Base-by-base conservation (phyloP, 129 eudicot species). In the Saposhnikovia divaricata region DNA sequence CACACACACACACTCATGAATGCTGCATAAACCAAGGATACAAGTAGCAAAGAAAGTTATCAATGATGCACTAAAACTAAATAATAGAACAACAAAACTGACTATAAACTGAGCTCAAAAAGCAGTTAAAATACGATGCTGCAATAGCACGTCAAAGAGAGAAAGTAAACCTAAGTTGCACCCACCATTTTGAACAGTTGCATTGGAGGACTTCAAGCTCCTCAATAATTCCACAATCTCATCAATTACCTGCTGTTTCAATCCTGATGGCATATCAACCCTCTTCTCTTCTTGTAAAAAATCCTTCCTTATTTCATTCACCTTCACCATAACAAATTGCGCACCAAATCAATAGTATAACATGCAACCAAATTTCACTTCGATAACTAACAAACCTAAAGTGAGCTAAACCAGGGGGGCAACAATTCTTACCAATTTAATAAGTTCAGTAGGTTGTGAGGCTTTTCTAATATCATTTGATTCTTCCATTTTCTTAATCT, bases 401-500 rank as follows among this genome's bases (percentile, higher is more conserved):
- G 9, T 71, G 47, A 71, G 75, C 76, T 27, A 78, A 27, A 31
- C 37, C 1, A 21, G 43, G 1, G 21, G 8, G 3, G 15, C 23
- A 75, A 25, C 53, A 61, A 73, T 28, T 27, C 89, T 90, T 80
- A 96, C 99, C 84, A 83, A 72, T 84, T 87, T 82, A 77, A 96
- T 85, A 76, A 96, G 97, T 71, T 90, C 89, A 69, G 79, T 78
- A 65, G 99, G 99, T 86, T 92, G 91, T 50, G 93, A 83, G 74
- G 84, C 89, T 80, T 85, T 92, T 13, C 98, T 87, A 80, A 96
- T 89, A 73, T 80, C 81, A 85, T 86, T 90, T 12, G 97, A 86
- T 65, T 96, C 99, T 91, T 96, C 96, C 97, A 92, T 96, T 77
- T 74, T 92, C 84, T 63, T 89, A 75, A 90, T 86, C 81, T 96